Conservation (phyloP, 345 rosid genomes). For the Pistacia vera region DNA sequence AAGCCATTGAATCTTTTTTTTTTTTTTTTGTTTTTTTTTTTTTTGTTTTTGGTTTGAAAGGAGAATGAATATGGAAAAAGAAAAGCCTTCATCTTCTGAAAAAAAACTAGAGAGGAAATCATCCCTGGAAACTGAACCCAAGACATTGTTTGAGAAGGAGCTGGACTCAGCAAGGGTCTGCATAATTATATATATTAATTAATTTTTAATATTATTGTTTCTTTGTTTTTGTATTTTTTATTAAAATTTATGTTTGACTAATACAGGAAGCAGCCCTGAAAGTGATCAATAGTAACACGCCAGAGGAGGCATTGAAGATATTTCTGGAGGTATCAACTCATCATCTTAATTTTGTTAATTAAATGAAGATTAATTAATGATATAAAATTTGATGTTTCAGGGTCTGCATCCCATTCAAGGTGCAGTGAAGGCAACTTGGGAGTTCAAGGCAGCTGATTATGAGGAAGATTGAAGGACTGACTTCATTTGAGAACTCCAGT, state of each 20-base stretch:
- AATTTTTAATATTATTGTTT: background rate
- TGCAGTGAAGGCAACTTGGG: background rate
- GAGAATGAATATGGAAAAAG: background rate
- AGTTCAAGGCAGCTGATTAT: background rate
- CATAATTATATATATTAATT: background rate
- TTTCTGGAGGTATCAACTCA: constrained; percentile 15
- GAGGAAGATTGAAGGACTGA: background rate
- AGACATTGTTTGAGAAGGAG: constrained; percentile 13
- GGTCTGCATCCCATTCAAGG: background rate
- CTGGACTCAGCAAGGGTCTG: constrained; percentile 20
- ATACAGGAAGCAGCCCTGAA: constrained; percentile 22
- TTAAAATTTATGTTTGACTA: background rate
- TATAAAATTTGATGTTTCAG: background rate
- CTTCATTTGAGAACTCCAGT: background rate
- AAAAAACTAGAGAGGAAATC: background rate
- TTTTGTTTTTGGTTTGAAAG: background rate
- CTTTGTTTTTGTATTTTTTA: background rate
- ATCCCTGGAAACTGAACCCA: constrained; percentile 12
- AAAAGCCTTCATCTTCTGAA: background rate
- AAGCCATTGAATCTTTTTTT: no score
- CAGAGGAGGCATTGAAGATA: constrained; percentile 23
- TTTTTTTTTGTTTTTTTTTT: no score
- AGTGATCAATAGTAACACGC: constrained; percentile 20
- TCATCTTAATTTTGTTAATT: no score
- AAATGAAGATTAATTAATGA: background rate